Base-by-base conservation (phyloP, 2,329 filamentous ascomycete genomes). In the Trichoderma gracile region DNA sequence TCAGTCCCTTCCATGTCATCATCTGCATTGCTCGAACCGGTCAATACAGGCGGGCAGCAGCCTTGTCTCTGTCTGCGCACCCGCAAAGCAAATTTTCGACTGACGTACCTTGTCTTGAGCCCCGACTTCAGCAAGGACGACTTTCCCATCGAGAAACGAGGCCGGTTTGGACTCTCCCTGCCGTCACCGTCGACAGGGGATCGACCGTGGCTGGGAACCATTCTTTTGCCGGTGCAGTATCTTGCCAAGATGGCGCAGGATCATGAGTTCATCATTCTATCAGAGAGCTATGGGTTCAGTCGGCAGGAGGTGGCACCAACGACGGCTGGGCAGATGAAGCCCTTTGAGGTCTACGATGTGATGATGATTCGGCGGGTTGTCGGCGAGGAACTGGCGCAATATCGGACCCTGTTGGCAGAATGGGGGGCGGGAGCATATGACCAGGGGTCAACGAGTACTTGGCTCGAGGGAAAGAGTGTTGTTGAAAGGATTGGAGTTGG, bases 211-310 rank as follows among this genome's bases (percentile, higher is more conserved):
- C 6, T 57, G 14, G 61, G 61, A 5, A 56, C 61, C 10, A 63
- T 63, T 33, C 61, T 63, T 1, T 8, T 63, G 19, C 53, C 61
- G 1, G 52, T 63, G 9, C 61, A 52, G 10, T 63, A 63, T 43
- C 61, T 57, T 42, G 61, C 53, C 21, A 63, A 57, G 46, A 56
- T 56, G 53, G 5, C 43, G 6, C 50, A 57, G n/a, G 30, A 63
- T 5, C 52, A 63, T n/a, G 61, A 63, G 10, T 63, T 57, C 3
- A 57, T 63, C 25, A 57, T 63, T 23, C 33, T 63, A 2, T 63
- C 61, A 12, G 61, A 63, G 50, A 63, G 61, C 30, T 63, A 63
- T 49, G 61, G 61, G 7, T 63, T 63, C 23, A 43, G 27, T 43
- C 61, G 45, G 4, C 53, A 63, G 9, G 61, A 63, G 45, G 49